A percentile compares a stretch with the other conserved stretches of the same genome.
These are phyloP conservation scores for Cyberlindnera suaveolens DNA, from an alignment of 805 yeast species.

Conservation along the genomic window DNA sequence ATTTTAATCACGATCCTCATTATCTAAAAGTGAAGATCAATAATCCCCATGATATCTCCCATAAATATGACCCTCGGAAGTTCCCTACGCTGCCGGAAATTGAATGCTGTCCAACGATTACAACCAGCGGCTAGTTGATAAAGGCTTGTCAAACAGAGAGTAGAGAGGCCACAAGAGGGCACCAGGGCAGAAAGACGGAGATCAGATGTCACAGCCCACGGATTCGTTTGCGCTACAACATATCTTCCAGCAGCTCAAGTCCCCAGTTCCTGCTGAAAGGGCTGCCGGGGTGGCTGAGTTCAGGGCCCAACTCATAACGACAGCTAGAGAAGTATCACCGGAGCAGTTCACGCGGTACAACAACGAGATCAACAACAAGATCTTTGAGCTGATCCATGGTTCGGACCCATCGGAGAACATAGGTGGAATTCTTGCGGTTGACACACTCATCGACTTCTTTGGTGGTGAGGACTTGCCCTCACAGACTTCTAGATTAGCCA, in stretches of 20 bases:
- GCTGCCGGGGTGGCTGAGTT: constrained; percentile 61
- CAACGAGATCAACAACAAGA: constrained; percentile 79
- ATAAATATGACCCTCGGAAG: too few relatives aligned
- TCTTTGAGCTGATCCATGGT: constrained; percentile 79
- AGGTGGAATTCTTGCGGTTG: constrained; percentile 90
- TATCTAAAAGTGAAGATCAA: too few relatives aligned
- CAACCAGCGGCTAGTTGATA: too few relatives aligned
- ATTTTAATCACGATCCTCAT: too few relatives aligned
- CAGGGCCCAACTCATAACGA: constrained; percentile 58
- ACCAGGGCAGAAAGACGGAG: neutral
- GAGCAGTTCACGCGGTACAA: constrained; percentile 79
- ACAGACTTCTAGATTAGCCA: constrained; percentile 87
- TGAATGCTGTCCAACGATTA: too few relatives aligned
- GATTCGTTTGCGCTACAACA: constrained; percentile 28
- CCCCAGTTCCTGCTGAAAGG: constrained; percentile 29
- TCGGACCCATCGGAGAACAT: constrained; percentile 64
- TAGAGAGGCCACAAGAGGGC: too few relatives aligned
- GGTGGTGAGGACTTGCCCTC: constrained; percentile 83
- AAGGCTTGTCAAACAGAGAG: too few relatives aligned
- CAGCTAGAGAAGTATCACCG: constrained; percentile 74
- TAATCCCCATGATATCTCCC: too few relatives aligned
- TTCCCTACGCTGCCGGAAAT: too few relatives aligned
- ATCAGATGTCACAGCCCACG: constrained; percentile 15
- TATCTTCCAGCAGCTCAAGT: constrained; percentile 32
- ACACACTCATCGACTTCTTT: constrained; percentile 78